A percentile compares a stretch with the other conserved stretches of the same genome.
These are phyloP conservation scores for Ceratocystis huliohia DNA, from an alignment of 2,329 filamentous ascomycete species.

Conservation along the genomic window DNA sequence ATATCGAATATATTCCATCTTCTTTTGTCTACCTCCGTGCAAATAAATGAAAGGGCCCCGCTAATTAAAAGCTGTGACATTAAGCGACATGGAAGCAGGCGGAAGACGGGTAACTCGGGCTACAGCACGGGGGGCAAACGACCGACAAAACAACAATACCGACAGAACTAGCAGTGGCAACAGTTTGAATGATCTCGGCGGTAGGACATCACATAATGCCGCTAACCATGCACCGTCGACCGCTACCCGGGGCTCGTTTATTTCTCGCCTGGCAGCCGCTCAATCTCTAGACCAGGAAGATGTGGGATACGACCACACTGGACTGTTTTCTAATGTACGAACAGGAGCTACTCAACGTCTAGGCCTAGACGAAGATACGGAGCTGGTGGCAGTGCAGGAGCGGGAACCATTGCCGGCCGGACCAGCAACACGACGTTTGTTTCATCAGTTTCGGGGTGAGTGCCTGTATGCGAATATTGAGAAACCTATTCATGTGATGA, in stretches of 20 bases:
- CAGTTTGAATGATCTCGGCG: neutral
- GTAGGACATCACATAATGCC: neutral
- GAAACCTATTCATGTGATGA: neutral
- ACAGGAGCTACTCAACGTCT: neutral
- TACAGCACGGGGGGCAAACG: neutral
- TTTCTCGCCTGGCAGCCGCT: slow-evolving; percentile 9
- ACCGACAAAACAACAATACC: neutral
- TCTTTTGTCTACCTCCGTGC: neutral
- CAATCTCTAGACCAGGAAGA: slow-evolving; percentile 1
- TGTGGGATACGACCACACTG: slow-evolving; percentile 1
- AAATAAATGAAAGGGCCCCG: neutral
- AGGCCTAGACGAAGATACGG: slow-evolving; percentile 11
- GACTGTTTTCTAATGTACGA: neutral
- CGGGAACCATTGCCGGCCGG: neutral
- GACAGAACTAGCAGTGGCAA: neutral
- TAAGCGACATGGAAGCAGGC: neutral
- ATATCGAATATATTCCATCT: too few species aligned
- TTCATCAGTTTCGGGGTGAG: slow-evolving; percentile 18
- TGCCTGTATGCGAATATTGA: neutral
- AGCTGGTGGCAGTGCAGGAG: slow-evolving; percentile 2
- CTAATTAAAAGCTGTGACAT: neutral
- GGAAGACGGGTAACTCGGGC: slow-evolving; percentile 15
- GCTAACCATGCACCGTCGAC: neutral
- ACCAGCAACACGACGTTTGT: slow-evolving; percentile 13
- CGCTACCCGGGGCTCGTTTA: slow-evolving; percentile 9